Evolutionary conservation across 2,329 filamentous ascomycete species (phyloP).

Genomic region (Fusarium sp.): DNA sequence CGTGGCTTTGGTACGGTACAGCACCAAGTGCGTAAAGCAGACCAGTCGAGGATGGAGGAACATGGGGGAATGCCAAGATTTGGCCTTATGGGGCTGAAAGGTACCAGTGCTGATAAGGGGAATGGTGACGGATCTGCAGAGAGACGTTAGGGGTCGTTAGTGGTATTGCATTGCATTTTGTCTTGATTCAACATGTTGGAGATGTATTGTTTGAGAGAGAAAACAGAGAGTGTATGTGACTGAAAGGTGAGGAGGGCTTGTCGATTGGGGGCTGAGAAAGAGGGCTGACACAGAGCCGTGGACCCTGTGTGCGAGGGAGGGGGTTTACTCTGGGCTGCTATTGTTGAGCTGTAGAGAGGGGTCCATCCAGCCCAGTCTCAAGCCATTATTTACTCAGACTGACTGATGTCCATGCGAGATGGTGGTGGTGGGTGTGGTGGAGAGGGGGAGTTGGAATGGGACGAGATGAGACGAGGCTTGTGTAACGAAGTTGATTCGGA

Average conservation of each 20-base stretch:
- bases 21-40: neutral
- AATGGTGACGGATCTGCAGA: neutral
- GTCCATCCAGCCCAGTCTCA: neutral
- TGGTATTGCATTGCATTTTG: neutral
- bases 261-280: constrained; percentile 17
- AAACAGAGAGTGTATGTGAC: neutral
- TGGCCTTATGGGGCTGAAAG: constrained; percentile 8
- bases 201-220: neutral
- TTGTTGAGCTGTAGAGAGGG: neutral
- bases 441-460: constrained; percentile 18
- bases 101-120: neutral
- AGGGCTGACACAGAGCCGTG: constrained; percentile 26
- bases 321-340: neutral
- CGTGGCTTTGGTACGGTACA: neutral
- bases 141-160: neutral
- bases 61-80: neutral
- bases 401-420: constrained; percentile 1
- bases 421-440: neutral
- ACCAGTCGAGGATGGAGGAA: neutral
- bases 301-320: constrained; percentile 16
- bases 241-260: neutral
- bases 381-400: neutral
- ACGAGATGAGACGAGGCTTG: constrained; percentile 22
- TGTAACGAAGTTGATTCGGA: constrained; percentile 10
- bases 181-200: neutral